Conservation (phyloP, 208 protist species). For the Trypanosoma scelopori region DNA sequence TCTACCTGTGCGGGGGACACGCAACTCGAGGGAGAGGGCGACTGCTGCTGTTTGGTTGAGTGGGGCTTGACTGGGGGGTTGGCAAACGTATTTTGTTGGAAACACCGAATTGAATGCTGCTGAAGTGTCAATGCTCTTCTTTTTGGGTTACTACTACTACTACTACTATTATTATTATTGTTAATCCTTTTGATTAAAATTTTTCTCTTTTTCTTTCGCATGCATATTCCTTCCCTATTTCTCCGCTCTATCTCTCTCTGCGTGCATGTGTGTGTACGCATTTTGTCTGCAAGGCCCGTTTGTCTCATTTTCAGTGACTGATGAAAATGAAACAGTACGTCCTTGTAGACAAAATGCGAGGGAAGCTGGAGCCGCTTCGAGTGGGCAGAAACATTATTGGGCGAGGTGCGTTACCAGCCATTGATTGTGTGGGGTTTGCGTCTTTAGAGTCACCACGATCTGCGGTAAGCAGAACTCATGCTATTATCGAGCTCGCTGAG, state of each 20-base stretch:
- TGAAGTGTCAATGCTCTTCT: constrained; percentile 3
- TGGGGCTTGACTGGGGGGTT: background rate
- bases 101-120: background rate
- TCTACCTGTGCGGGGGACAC: background rate
- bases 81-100: too few relatives aligned
- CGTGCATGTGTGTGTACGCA: constrained; percentile 7
- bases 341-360: constrained; percentile 33
- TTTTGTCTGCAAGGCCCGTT: constrained; percentile 1
- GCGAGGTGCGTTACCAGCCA: constrained; percentile 38
- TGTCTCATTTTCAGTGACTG: constrained; percentile 2
- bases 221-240: constrained; percentile 8
- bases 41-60: background rate
- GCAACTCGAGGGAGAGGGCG: background rate
- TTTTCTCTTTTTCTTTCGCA: background rate
- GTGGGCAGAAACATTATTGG: constrained; percentile 79
- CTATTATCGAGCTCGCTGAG: constrained; percentile 62
- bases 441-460: constrained; percentile 57
- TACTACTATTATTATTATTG: background rate
- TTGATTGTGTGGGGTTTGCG: constrained; percentile 63
- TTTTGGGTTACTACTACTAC: background rate
- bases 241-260: constrained; percentile 1
- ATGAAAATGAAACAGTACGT: constrained; percentile 28
- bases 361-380: constrained; percentile 32
- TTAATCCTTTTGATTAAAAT: background rate
- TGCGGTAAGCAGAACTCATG: constrained; percentile 81